Evolutionary conservation across 352 stramenopile species (phyloP).

Genomic region (Pythium brachiatum): DNA sequence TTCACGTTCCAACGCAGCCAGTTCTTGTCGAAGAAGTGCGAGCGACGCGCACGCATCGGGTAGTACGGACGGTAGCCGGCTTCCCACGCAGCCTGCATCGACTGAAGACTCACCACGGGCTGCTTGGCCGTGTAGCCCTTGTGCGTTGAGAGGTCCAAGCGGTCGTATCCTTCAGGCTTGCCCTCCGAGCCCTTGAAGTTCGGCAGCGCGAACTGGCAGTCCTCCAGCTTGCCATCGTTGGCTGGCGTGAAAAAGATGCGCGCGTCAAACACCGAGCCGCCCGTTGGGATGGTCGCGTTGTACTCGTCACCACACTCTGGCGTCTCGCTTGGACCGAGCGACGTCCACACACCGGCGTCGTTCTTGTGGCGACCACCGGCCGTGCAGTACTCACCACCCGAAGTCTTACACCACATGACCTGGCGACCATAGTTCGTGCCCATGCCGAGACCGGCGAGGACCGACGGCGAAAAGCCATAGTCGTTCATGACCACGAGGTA

Average conservation of each 20-base stretch:
- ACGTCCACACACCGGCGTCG: conserved; percentile 22
- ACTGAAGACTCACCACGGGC: conserved; percentile 49
- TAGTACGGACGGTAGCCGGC: conserved; percentile 86
- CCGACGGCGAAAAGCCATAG: conserved; percentile 78
- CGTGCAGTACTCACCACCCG: conserved; percentile 60
- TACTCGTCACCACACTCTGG: conserved; percentile 44
- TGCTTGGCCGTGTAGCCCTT: conserved; percentile 33
- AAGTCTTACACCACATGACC: conserved; percentile 76
- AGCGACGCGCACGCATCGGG: conserved; percentile 74
- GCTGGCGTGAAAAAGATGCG: conserved; percentile 80
- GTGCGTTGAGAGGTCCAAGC: conserved; percentile 49
- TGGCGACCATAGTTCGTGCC: conserved; percentile 86
- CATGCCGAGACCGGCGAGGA: conserved; percentile 81
- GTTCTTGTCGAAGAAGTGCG: conserved; percentile 86
- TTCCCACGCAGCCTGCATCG: conserved; percentile 55
- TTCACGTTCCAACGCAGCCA: conserved; percentile 80
- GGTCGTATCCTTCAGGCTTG: conserved; percentile 44
- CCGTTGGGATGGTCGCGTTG: conserved; percentile 43
- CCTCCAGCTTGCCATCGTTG: conserved; percentile 59
- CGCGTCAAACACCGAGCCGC: conserved; percentile 63
- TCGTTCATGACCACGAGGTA: conserved; percentile 89
- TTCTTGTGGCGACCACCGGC: conserved; percentile 62
- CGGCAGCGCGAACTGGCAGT: conserved; percentile 81
- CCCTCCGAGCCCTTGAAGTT: conserved; percentile 52
- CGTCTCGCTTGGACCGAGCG: conserved; percentile 29